Conservation (phyloP, 106 monocot genomes). For the Dioscorea zingiberensis region DNA sequence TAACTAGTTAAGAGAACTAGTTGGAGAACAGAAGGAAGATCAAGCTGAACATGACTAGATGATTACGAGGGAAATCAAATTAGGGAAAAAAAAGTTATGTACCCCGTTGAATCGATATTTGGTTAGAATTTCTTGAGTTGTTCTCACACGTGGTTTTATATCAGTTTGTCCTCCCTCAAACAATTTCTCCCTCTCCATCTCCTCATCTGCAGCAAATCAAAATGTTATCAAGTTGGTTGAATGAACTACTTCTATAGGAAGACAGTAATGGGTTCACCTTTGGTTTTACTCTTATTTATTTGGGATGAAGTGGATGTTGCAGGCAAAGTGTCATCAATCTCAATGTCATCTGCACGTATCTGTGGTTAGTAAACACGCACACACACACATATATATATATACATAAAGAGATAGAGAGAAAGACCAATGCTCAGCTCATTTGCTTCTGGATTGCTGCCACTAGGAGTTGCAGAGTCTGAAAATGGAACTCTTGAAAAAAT, state of each 20-base stretch:
- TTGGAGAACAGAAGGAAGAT: constrained; percentile 4
- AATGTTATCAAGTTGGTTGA: background rate
- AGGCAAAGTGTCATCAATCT: constrained; percentile 65
- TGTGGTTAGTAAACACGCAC: background rate
- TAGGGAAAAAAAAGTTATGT: constrained; percentile 14
- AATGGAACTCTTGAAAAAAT: constrained; percentile 60
- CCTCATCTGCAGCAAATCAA: constrained; percentile 26
- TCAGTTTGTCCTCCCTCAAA: constrained; percentile 58
- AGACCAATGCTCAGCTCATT: constrained; percentile 67
- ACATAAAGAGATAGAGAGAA: constrained; percentile 13
- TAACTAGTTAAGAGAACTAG: no score
- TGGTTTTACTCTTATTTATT: constrained; percentile 29
- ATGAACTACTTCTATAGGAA: background rate
- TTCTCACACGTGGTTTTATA: constrained; percentile 66
- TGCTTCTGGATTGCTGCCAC: constrained; percentile 16
- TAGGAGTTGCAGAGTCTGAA: constrained; percentile 4
- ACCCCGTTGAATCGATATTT: constrained; percentile 85
- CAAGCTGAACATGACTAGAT: background rate
- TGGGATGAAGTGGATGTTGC: constrained; percentile 31
- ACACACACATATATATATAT: constrained; percentile 15
- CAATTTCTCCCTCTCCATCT: constrained; percentile 59
- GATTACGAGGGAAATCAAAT: background rate
- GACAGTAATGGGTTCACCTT: constrained; percentile 10
- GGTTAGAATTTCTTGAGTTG: constrained; percentile 84
- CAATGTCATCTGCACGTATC: constrained; percentile 70